Percentiles rank a stretch among this genome's conserved stretches.
Conservation (phyloP, 345 rosid species). For the Erucastrum elatum region DNA sequence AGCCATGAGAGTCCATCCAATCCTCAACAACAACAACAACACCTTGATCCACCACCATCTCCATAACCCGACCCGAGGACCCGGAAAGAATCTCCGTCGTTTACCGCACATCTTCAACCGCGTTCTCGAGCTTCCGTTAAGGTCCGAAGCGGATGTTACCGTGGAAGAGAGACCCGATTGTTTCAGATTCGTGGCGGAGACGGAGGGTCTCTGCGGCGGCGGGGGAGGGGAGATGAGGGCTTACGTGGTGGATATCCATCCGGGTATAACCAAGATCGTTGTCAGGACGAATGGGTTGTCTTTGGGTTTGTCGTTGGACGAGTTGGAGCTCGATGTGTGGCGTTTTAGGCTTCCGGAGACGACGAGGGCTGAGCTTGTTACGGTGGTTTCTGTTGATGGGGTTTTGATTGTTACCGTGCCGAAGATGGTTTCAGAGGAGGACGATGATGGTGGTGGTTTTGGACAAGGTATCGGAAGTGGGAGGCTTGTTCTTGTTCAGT, state of each 20-base stretch:
- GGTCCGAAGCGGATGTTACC: conserved; percentile 81
- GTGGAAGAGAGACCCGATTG: conserved; percentile 75
- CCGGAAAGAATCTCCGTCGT: conserved; percentile 80
- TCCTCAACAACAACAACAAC: conserved; percentile 59
- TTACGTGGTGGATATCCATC: conserved; percentile 77
- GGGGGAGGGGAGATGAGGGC: conserved; percentile 56
- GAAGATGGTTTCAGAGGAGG: conserved; percentile 55
- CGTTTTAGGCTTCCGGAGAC: conserved; percentile 85
- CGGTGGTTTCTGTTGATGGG: conserved; percentile 68
- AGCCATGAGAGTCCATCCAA: conserved; percentile 86
- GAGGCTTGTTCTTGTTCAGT: conserved; percentile 93
- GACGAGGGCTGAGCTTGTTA: conserved; percentile 88
- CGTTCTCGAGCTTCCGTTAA: conserved; percentile 85
- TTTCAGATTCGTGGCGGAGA: conserved; percentile 84
- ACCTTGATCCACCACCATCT: conserved; percentile 40
- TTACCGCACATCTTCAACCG: conserved; percentile 95
- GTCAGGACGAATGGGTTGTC: conserved; percentile 66
- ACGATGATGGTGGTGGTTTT: conserved; percentile 43
- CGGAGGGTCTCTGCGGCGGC: conserved; percentile 47
- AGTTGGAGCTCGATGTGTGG: conserved; percentile 92
- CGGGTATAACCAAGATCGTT: conserved; percentile 86
- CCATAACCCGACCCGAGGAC: conserved; percentile 47
- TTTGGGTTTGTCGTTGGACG: conserved; percentile 60
- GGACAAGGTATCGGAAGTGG: conserved; percentile 78
- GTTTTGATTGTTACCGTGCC: conserved; percentile 91